phyloP scores from a whole-genome alignment of 768 basidiomycete genomes.

The Boletus coccyginus region DNA sequence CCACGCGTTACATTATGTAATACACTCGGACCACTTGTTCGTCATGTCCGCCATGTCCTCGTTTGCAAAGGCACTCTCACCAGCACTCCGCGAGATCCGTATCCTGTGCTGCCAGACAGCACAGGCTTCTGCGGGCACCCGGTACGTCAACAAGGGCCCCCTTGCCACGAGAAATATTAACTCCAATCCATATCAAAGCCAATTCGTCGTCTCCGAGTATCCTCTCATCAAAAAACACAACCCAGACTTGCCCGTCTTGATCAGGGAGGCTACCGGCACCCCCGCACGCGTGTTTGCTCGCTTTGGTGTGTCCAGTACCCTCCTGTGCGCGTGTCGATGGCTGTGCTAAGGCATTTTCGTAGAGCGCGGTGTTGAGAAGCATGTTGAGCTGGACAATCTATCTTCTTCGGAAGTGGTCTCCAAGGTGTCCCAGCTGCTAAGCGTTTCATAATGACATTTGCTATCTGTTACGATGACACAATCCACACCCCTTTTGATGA shows the following conservation, averaged over 20 bases:
- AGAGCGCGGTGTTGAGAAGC: slow-evolving; percentile 82
- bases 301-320: slow-evolving; percentile 60
- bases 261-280: slow-evolving; percentile 76
- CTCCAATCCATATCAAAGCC: slow-evolving; percentile 40
- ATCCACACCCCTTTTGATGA: slow-evolving; percentile 1
- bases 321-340: slow-evolving; percentile 7
- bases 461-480: slow-evolving; percentile 2
- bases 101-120: slow-evolving; percentile 78
- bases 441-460: slow-evolving; percentile 19
- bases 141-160: slow-evolving; percentile 44
- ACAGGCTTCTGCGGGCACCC: slow-evolving; percentile 72
- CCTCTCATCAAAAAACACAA: slow-evolving; percentile 77
- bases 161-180: not conserved
- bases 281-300: slow-evolving; percentile 82
- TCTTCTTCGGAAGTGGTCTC: slow-evolving; percentile 68
- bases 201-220: slow-evolving; percentile 77
- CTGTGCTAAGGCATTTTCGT: slow-evolving; percentile 15
- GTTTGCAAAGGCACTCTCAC: slow-evolving; percentile 72
- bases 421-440: slow-evolving; percentile 64
- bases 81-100: slow-evolving; percentile 77
- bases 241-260: slow-evolving; percentile 80
- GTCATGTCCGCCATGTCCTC: slow-evolving; percentile 47
- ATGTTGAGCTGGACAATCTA: slow-evolving; percentile 77
- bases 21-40: not conserved
- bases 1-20: slow-evolving; percentile 28